These are phyloP conservation scores for Jamesozyma jinghongensis DNA, from an alignment of 805 yeast species.

Conservation along the genomic window DNA sequence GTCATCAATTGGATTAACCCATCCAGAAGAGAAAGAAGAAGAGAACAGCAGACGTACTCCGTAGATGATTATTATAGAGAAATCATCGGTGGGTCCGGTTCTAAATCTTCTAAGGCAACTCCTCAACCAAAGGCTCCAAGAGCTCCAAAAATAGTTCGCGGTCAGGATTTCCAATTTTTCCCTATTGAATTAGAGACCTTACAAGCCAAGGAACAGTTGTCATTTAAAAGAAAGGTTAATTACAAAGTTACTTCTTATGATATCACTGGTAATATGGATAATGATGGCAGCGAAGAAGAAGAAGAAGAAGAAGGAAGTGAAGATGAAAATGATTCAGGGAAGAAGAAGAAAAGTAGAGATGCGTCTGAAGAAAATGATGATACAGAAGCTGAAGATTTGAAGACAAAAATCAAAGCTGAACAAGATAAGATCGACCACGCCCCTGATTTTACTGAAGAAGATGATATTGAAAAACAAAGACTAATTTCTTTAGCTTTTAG, in stretches of 20 bases:
- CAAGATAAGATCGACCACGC: conserved; percentile 52
- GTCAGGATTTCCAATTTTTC: conserved; percentile 70
- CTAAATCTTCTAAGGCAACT: conserved; percentile 28
- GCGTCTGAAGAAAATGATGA: conserved; percentile 39
- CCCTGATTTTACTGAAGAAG: conserved; percentile 55
- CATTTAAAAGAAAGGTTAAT: conserved; percentile 50
- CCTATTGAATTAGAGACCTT: conserved; percentile 44
- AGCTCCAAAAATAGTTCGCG: conserved; percentile 54
- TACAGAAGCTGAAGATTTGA: conserved; percentile 8
- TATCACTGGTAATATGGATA: conserved; percentile 45
- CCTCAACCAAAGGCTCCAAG: conserved; percentile 39
- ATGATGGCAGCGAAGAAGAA: conserved; percentile 33
- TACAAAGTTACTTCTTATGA: conserved; percentile 52
- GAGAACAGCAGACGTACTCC: conserved; percentile 71
- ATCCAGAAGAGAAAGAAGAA: conserved; percentile 45
- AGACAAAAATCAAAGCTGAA: conserved; percentile 24
- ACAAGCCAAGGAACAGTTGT: conserved; percentile 56
- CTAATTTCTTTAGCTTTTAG: conserved; percentile 50
- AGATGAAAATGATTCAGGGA: conserved; percentile 30
- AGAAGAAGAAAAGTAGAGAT: conserved; percentile 7
- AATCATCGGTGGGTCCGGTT: conserved; percentile 35
- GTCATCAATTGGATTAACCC: conserved; percentile 61
- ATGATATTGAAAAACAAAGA: conserved; percentile 42
- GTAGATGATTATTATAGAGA: conserved; percentile 71
- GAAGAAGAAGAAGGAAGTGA: conserved; percentile 15